phyloP scores from a whole-genome alignment of 108 stramenopile genomes.

The Nitzschia sp. region DNA sequence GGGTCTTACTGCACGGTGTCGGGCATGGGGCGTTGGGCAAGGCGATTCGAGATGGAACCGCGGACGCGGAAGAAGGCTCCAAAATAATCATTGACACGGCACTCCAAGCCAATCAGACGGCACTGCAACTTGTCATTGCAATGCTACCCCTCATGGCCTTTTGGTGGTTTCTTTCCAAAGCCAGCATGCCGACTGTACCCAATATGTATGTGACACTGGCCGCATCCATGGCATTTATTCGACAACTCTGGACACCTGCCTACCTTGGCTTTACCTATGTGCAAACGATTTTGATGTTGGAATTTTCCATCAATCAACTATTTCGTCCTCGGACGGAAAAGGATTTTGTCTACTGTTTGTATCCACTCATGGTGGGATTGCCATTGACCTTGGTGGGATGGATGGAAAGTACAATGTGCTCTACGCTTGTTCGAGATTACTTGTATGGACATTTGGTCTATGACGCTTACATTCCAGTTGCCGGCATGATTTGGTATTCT shows the following conservation, averaged over 20 bases:
- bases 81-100: slow-evolving; percentile 7
- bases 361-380: slow-evolving; percentile 21
- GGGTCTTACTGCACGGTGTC: slow-evolving; percentile 25
- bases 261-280: slow-evolving; percentile 15
- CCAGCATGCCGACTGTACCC: neutral
- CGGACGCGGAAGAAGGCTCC: neutral
- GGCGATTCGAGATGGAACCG: slow-evolving; percentile 6
- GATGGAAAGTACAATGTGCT: slow-evolving; percentile 41
- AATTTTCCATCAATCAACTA: slow-evolving; percentile 30
- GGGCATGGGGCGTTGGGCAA: slow-evolving; percentile 19
- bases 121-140: neutral
- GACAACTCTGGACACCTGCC: neutral
- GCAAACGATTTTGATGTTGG: slow-evolving; percentile 25
- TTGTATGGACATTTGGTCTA: slow-evolving; percentile 30
- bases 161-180: neutral
- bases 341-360: slow-evolving; percentile 18
- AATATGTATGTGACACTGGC: neutral
- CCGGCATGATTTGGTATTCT: neutral
- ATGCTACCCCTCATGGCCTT: slow-evolving; percentile 7
- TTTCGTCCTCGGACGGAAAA: slow-evolving; percentile 20
- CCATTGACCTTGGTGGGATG: slow-evolving; percentile 27
- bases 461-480: slow-evolving; percentile 22
- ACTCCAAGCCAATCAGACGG: neutral
- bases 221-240: neutral
- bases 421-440: slow-evolving; percentile 15